Percentiles rank a stretch among this genome's conserved stretches.
These are phyloP conservation scores for Phycomyces nitens DNA, from an alignment of 192 early-diverging fungal species.

Conservation along the genomic window DNA sequence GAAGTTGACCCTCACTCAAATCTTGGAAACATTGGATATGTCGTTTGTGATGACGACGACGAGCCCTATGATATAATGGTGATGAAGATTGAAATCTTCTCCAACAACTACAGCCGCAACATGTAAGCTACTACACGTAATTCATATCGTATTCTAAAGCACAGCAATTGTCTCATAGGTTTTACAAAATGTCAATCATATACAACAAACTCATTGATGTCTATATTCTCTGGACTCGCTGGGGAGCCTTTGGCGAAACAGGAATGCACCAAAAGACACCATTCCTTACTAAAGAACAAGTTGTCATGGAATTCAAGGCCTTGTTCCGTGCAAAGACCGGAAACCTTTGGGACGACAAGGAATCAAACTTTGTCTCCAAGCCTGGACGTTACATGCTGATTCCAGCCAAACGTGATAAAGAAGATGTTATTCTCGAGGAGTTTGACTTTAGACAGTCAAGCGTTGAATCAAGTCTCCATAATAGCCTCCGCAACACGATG, in stretches of 20 bases:
- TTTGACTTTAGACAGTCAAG: slow-evolving; percentile 22
- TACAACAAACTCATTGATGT: slow-evolving; percentile 41
- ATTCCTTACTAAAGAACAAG: slow-evolving; percentile 22
- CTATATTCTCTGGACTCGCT: slow-evolving; percentile 63
- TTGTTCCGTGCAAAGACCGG: slow-evolving; percentile 69
- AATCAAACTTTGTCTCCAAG: slow-evolving; percentile 45
- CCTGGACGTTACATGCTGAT: slow-evolving; percentile 42
- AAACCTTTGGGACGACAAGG: slow-evolving; percentile 61
- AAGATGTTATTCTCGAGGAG: slow-evolving; percentile 20
- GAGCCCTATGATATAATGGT: slow-evolving; percentile 43
- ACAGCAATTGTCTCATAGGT: slow-evolving; percentile 15
- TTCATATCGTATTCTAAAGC: background rate
- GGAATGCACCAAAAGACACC: slow-evolving; percentile 51
- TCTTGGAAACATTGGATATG: slow-evolving; percentile 23
- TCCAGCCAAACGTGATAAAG: slow-evolving; percentile 7
- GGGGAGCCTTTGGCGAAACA: slow-evolving; percentile 68
- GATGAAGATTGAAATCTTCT: slow-evolving; percentile 42
- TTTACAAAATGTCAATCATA: slow-evolving; percentile 58
- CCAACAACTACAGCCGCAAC: slow-evolving; percentile 32
- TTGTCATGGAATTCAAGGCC: slow-evolving; percentile 50
- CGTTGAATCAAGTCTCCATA: slow-evolving; percentile 42
- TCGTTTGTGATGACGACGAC: slow-evolving; percentile 27
- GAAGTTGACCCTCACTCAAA: slow-evolving; percentile 28
- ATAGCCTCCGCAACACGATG: slow-evolving; percentile 56
- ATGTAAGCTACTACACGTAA: slow-evolving; percentile 29